phyloP scores from a whole-genome alignment of 257 asterid species.

The Capsicum pubescens region DNA sequence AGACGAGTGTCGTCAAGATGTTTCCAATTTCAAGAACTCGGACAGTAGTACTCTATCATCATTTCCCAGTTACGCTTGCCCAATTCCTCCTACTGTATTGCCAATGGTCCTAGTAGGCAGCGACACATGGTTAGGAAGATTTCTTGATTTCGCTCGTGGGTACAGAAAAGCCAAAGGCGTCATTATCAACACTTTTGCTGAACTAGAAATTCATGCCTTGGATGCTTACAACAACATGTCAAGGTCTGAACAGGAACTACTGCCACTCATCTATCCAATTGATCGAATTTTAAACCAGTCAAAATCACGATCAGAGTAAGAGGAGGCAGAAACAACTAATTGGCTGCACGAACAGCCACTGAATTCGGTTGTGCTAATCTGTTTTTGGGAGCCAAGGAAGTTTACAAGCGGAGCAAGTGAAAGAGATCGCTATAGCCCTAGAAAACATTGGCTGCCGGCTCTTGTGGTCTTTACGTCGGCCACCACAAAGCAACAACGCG shows the following conservation, averaged over 20 bases:
- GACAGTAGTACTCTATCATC: conserved; percentile 21
- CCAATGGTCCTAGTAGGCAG: conserved; percentile 52
- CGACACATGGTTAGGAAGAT: conserved; percentile 53
- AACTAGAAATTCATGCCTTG: conserved; percentile 56
- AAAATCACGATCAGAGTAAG: neutral
- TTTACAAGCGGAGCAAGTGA: conserved; percentile 21
- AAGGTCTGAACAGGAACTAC: conserved; percentile 33
- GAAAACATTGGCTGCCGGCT: conserved; percentile 5
- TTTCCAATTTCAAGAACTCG: conserved; percentile 44
- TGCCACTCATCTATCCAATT: conserved; percentile 53
- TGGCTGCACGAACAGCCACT: conserved; percentile 50
- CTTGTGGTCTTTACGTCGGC: conserved; percentile 33
- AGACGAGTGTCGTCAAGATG: conserved; percentile 50
- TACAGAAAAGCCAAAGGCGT: conserved; percentile 64
- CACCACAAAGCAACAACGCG: conserved; percentile 16
- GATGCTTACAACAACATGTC: conserved; percentile 31
- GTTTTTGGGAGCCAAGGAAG: conserved; percentile 37
- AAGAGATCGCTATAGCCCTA: conserved; percentile 18
- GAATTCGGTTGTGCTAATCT: conserved; percentile 24
- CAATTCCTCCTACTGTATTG: conserved; percentile 50
- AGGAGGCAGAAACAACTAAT: conserved; percentile 24
- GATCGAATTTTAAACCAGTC: conserved; percentile 63
- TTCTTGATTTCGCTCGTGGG: conserved; percentile 57
- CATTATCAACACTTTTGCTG: conserved; percentile 57
- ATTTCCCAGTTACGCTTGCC: conserved; percentile 51